Evolutionary conservation across 352 stramenopile species (phyloP).

Genomic region (Aphanomyces stellatus): DNA sequence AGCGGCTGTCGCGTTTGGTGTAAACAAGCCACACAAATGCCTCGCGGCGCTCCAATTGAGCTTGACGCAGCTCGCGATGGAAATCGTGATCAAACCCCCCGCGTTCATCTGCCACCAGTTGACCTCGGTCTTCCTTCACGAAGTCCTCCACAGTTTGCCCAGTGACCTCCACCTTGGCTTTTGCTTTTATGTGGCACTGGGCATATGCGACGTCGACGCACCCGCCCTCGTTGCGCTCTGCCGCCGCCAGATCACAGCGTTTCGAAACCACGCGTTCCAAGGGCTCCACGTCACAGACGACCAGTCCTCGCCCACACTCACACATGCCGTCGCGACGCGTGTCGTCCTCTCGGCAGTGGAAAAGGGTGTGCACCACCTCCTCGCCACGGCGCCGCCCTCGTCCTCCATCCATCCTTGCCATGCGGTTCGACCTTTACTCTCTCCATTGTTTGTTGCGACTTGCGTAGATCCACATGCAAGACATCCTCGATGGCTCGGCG

Average conservation of each 20-base stretch:
- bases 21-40: not conserved
- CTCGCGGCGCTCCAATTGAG: not conserved
- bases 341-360: not conserved
- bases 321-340: not conserved
- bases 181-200: conserved; percentile 11
- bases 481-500: not conserved
- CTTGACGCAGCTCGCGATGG: not conserved
- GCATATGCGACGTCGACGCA: not conserved
- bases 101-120: not conserved
- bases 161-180: conserved; percentile 2
- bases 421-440: too few species aligned
- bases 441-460: not conserved
- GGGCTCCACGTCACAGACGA: not conserved
- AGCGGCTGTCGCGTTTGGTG: not conserved
- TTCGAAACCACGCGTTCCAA: not conserved
- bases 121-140: not conserved
- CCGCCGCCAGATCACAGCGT: not conserved
- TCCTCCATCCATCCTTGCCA: too few species aligned
- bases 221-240: not conserved
- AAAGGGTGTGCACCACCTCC: not conserved
- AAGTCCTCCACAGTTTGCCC: conserved; percentile 3
- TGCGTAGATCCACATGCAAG: not conserved
- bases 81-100: not conserved
- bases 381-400: too few species aligned
- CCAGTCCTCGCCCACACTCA: not conserved